Evolutionary conservation across 1,284 basidiomycete species (phyloP).

Genomic region (Fomitopsis pinicola): DNA sequence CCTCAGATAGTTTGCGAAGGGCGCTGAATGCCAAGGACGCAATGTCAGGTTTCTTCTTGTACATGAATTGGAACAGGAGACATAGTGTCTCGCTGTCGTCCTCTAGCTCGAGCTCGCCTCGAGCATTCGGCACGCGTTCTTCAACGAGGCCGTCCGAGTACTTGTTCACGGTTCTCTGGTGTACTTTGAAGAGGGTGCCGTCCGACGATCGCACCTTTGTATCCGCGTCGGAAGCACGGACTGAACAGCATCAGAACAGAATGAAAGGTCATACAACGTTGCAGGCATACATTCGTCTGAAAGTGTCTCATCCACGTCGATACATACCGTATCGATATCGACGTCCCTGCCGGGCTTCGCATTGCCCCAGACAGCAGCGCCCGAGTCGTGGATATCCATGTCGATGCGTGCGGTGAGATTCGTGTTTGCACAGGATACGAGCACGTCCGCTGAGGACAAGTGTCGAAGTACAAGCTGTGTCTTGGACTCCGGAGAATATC

Average conservation of each 20-base stretch:
- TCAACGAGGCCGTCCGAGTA: not conserved
- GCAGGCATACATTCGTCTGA: not conserved
- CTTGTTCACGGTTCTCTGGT: not conserved
- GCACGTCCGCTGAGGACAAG: too few species aligned
- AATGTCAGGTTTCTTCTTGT: not conserved
- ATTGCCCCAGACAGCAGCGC: too few species aligned
- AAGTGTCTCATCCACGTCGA: too few species aligned
- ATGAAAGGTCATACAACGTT: not conserved
- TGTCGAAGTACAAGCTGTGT: not conserved
- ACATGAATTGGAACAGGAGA: not conserved
- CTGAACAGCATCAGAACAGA: not conserved
- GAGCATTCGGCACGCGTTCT: not conserved
- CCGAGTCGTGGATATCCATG: too few species aligned
- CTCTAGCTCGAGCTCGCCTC: not conserved
- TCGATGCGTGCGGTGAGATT: too few species aligned
- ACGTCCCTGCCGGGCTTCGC: too few species aligned
- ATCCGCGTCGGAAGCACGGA: not conserved
- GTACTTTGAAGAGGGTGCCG: not conserved
- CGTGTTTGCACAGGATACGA: too few species aligned
- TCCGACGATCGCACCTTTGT: not conserved
- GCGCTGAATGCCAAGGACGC: not conserved
- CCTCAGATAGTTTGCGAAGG: not conserved
- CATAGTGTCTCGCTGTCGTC: not conserved
- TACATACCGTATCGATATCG: too few species aligned
- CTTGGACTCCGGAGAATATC: too few species aligned